Conservation (phyloP, 345 rosid genomes). For the Arabidopsis suecica region DNA sequence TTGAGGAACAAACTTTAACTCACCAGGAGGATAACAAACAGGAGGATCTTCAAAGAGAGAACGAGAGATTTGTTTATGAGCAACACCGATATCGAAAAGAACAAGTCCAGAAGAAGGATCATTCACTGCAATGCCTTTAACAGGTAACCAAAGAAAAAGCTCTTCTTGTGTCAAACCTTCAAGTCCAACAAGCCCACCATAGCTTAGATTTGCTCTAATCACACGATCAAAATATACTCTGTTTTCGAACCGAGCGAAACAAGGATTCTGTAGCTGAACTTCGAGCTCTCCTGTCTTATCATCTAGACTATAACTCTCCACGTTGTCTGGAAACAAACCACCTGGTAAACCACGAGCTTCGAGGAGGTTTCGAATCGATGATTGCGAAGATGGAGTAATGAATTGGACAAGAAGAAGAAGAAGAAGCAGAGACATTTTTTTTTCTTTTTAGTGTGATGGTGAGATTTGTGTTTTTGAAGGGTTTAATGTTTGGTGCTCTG, state of each 20-base stretch:
- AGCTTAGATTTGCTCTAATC: constrained; percentile 78
- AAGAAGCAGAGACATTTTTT: constrained; percentile 53
- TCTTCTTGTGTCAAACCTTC: constrained; percentile 83
- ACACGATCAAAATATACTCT: constrained; percentile 72
- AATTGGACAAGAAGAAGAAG: constrained; percentile 40
- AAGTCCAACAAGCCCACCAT: constrained; percentile 80
- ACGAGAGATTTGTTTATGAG: constrained; percentile 79
- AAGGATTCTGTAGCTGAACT: constrained; percentile 66
- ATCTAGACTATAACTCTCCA: constrained; percentile 61
- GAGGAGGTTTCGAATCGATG: constrained; percentile 65
- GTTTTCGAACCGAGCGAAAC: constrained; percentile 78
- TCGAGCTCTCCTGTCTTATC: constrained; percentile 62
- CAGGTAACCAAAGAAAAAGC: constrained; percentile 86
- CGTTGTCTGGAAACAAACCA: constrained; percentile 76
- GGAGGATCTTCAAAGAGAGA: constrained; percentile 95
- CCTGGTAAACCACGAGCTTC: constrained; percentile 80
- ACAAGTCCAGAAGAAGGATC: constrained; percentile 87
- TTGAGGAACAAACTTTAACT: constrained; percentile 9
- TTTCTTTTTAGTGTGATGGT: background rate
- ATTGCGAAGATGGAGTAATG: constrained; percentile 33
- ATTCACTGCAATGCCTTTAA: constrained; percentile 73
- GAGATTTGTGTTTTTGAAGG: constrained; percentile 42
- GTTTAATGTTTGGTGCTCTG: constrained; percentile 45
- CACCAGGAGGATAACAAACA: constrained; percentile 70
- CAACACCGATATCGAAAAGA: constrained; percentile 79